Evolutionary conservation across 306 rosid species (phyloP), one percentile per base, ranked within the genome.

Genomic region (Medicago ruthenica): DNA sequence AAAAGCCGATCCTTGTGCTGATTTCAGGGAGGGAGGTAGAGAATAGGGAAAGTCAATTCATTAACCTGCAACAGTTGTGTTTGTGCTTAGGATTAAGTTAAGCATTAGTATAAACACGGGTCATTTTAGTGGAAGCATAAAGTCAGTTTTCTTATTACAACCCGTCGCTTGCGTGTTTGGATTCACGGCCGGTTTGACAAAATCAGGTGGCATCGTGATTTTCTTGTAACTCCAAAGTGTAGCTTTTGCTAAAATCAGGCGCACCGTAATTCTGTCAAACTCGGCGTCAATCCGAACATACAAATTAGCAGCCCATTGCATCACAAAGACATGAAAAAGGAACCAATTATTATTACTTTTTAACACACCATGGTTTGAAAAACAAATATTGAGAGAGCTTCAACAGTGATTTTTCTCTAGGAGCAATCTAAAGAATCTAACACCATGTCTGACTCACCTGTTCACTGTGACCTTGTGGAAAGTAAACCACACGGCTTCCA

Each of bases 381-480:
- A 2, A 24, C 1, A 24, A 2, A 24, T 24, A 24, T 24, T 24
- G 31, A 27, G 53, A n/a, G 44, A 50, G 57, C 42, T 67, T 27
- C 14, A 2, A 18, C 2, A 2, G 10, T 8, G 62, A 55, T 55
- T 55, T 55, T 2, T 55, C 34, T 55, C 10, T 16, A 8, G 9
- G 58, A 16, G 58, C 8, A 69, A 83, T 70, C 48, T 8, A 83
- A 16, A 22, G 3, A 69, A 83, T 70, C 48, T 8, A 83, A 45
- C 22, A 31, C 39, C 54, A 48, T 51, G 54, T 40, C 31, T 65
- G 16, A 70, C 88, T 71, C 40, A 93, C 98, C 96, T 94, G 98
- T 77, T 94, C 98, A 73, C 98, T 94, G 69, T 91, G 98, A 74
- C 98, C 98, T 83, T 94, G 98, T 50, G 98, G 95, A 79, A 94